A percentile compares a stretch with the other conserved stretches of the same genome.
These are phyloP conservation scores for Quercus aquifolioides DNA, from an alignment of 306 rosid genomes.

Conservation along the genomic window DNA sequence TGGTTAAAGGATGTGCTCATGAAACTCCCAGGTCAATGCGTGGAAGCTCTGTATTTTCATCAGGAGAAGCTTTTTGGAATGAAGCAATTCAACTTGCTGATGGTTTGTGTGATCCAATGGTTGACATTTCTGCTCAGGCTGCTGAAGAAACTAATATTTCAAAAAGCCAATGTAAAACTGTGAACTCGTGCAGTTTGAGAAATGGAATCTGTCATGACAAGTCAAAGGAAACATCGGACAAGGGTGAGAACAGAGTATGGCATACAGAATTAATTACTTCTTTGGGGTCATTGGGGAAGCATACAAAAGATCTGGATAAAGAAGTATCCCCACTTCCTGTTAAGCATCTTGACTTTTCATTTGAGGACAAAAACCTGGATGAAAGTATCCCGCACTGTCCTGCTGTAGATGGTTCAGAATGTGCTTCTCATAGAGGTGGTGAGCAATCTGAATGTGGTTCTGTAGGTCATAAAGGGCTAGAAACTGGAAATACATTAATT, in stretches of 20 bases:
- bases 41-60: slow-evolving; percentile 85
- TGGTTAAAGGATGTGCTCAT: slow-evolving; percentile 37
- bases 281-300: slow-evolving; percentile 39
- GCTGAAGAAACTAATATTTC: slow-evolving; percentile 33
- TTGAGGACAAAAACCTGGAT: slow-evolving; percentile 59
- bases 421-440: slow-evolving; percentile 25
- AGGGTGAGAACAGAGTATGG: slow-evolving; percentile 32
- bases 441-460: slow-evolving; percentile 34
- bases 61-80: slow-evolving; percentile 94
- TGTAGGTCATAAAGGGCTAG: slow-evolving; percentile 2
- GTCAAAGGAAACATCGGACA: slow-evolving; percentile 40
- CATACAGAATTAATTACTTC: slow-evolving; percentile 29
- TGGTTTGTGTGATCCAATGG: slow-evolving; percentile 57
- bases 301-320: slow-evolving; percentile 37
- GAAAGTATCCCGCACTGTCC: slow-evolving; percentile 33
- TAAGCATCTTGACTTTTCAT: slow-evolving; percentile 86
- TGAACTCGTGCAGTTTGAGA: slow-evolving; percentile 45
- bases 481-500: slow-evolving; percentile 5
- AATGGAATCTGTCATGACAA: slow-evolving; percentile 44
- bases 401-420: slow-evolving; percentile 27
- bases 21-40: slow-evolving; percentile 70
- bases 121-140: slow-evolving; percentile 33
- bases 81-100: slow-evolving; percentile 93
- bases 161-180: slow-evolving; percentile 34
- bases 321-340: slow-evolving; percentile 68